Conservation (phyloP, 306 rosid species). For the Glycyrrhiza uralensis region DNA sequence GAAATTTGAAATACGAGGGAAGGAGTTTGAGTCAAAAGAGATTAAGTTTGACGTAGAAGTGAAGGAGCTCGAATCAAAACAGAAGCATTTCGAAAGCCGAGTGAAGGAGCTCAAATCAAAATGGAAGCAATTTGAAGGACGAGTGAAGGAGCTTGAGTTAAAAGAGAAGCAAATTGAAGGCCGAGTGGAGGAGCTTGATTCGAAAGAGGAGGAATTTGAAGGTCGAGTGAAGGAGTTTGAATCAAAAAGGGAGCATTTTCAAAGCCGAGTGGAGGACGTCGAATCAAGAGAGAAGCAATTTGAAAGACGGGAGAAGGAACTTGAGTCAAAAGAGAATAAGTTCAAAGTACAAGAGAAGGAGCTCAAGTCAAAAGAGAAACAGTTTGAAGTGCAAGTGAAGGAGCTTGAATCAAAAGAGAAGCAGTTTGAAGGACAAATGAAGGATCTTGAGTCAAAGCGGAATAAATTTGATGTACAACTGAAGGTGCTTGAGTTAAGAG, state of each 20-base stretch:
- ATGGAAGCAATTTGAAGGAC: no score
- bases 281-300: not conserved
- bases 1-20: conserved; percentile 13
- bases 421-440: no score
- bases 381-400: conserved; percentile 22
- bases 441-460: conserved; percentile 29
- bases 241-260: not conserved
- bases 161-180: conserved; percentile 5
- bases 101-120: no score
- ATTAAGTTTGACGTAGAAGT: not conserved
- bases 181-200: conserved; percentile 2
- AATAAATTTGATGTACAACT: conserved; percentile 20
- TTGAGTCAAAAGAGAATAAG: conserved; percentile 1
- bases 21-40: conserved; percentile 9
- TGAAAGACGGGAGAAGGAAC: conserved; percentile 16
- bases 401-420: no score
- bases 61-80: no score
- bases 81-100: no score
- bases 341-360: conserved; percentile 4
- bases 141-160: no score
- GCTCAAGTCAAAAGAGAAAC: conserved; percentile 15
- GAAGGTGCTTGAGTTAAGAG: conserved; percentile 31
- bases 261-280: conserved; percentile 11
- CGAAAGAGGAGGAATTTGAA: conserved; percentile 26
- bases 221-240: not conserved